Evolutionary conservation across 192 early-diverging fungal genomes (phyloP).

Genomic region (Linnemannia zychae): DNA sequence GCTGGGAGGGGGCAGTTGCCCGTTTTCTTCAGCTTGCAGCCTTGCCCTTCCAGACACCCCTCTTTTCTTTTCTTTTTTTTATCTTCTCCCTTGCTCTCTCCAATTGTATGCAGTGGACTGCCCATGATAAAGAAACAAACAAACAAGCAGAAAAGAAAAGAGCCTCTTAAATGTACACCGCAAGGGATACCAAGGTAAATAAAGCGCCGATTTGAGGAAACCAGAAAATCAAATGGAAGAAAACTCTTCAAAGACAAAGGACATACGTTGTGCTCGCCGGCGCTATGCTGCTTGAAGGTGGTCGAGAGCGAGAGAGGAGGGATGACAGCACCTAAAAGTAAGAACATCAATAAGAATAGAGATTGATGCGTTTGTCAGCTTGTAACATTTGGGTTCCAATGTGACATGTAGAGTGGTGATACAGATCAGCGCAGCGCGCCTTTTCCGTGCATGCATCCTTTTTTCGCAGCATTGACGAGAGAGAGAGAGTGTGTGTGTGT

Average conservation of each 20-base stretch:
- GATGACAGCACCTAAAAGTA: conserved; percentile 83
- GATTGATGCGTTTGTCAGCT: not conserved
- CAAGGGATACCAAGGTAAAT: not conserved
- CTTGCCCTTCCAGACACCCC: not conserved
- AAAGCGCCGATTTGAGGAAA: not conserved
- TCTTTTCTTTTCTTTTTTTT: not conserved
- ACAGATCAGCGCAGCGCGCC: not conserved
- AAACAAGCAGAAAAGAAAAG: not conserved
- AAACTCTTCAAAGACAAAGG: not conserved
- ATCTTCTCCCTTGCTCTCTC: not conserved
- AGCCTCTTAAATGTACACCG: not conserved
- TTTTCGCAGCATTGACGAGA: not conserved
- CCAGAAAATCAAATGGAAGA: not conserved
- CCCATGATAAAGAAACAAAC: not conserved
- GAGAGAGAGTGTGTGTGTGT: not conserved
- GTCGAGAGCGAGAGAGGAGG: conserved; percentile 96
- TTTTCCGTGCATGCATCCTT: not conserved
- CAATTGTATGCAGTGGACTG: not conserved
- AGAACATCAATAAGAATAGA: not conserved
- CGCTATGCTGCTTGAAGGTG: conserved; percentile 93
- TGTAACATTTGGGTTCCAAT: not conserved
- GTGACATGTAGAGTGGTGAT: not conserved
- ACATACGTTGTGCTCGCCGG: conserved; percentile 89
- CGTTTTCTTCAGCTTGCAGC: not conserved
- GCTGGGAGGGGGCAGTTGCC: not conserved